Evolutionary conservation across 2,329 filamentous ascomycete genomes (phyloP).

Genomic region (Xylaria sp.): DNA sequence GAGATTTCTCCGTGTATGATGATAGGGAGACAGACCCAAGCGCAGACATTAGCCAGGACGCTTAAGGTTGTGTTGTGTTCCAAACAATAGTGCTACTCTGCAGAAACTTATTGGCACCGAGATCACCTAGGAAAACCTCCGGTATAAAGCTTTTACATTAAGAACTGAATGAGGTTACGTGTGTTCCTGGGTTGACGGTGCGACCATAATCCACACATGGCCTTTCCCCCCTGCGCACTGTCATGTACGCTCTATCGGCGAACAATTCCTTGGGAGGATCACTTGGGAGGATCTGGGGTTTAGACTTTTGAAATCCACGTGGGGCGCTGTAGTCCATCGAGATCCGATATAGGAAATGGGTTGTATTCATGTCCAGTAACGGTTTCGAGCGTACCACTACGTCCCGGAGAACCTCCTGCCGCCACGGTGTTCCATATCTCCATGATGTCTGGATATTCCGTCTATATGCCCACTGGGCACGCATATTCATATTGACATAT

Average conservation of each 20-base stretch:
- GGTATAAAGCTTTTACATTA: not conserved
- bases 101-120: constrained; percentile 24
- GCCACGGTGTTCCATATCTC: not conserved
- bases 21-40: constrained; percentile 14
- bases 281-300: not conserved
- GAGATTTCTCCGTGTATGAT: constrained; percentile 25
- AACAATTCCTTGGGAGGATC: not conserved
- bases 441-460: constrained; percentile 1
- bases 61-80: constrained; percentile 16
- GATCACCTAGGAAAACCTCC: constrained; percentile 4
- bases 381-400: not conserved
- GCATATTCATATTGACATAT: constrained; percentile 7
- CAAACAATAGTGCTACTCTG: constrained; percentile 19
- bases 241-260: not conserved
- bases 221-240: not conserved
- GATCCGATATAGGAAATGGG: constrained; percentile 29
- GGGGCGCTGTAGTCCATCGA: constrained; percentile 5
- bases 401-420: not conserved
- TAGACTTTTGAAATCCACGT: not conserved
- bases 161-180: not conserved
- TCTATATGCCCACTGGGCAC: constrained; percentile 9
- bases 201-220: constrained; percentile 2
- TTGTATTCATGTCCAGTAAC: constrained; percentile 2
- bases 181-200: constrained; percentile 16
- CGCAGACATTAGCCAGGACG: constrained; percentile 1